These are phyloP conservation scores for Herpetospermum pedunculosum DNA, from an alignment of 306 rosid genomes.

Conservation along the genomic window DNA sequence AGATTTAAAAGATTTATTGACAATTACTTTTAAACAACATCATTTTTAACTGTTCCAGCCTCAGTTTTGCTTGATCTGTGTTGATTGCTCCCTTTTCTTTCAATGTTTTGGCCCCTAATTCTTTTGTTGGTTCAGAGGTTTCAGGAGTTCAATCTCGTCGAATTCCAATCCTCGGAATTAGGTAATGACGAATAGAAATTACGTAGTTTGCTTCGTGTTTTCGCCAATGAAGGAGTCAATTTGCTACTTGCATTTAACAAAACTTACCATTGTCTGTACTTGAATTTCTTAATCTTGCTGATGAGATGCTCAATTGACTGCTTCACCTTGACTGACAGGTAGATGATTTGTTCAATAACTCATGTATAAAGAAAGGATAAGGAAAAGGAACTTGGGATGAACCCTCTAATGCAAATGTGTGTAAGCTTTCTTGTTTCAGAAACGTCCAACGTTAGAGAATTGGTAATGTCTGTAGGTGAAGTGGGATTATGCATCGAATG, in stretches of 20 bases:
- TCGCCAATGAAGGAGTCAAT: background rate
- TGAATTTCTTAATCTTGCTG: background rate
- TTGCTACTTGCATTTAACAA: too few relatives aligned
- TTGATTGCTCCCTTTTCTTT: background rate
- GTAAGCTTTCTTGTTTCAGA: background rate
- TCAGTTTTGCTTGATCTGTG: constrained; percentile 40
- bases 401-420: background rate
- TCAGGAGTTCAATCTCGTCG: background rate
- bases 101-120: background rate
- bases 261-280: background rate
- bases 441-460: background rate
- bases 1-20: constrained; percentile 34
- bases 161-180: background rate
- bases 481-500: background rate
- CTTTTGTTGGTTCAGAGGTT: background rate
- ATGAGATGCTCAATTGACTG: background rate
- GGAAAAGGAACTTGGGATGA: background rate
- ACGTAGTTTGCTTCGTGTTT: too few relatives aligned
- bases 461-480: background rate
- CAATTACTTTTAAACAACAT: constrained; percentile 19
- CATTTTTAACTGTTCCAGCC: constrained; percentile 31
- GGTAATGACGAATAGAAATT: background rate
- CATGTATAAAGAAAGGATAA: background rate
- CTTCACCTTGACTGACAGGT: background rate
- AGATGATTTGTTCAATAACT: background rate